Base-by-base conservation (phyloP, 148 eudicot genomes). In the Beta vulgaris region DNA sequence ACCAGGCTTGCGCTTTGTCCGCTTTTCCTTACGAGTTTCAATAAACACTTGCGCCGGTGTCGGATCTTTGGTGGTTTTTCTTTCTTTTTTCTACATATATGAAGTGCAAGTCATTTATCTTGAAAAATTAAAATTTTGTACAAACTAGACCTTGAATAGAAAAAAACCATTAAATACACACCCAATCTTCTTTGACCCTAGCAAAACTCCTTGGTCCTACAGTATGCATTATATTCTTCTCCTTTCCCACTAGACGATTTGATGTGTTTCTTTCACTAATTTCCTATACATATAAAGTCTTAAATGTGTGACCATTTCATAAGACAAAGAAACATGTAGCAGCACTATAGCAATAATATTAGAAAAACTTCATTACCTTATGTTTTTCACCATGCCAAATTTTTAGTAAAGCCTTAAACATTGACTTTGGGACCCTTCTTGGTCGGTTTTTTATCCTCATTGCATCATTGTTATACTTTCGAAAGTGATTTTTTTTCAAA, bases 121-220 rank as follows among this genome's bases (percentile, higher is more conserved):
- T 11, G 7, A 2, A 4, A 39, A 26, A n/a, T n/a, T n/a, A n/a
- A n/a, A n/a, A n/a, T n/a, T n/a, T n/a, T n/a, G n/a, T n/a, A n/a
- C n/a, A n/a, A n/a, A n/a, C n/a, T n/a, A n/a, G n/a, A n/a, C n/a
- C n/a, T n/a, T n/a, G n/a, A n/a, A n/a, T n/a, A n/a, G n/a, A n/a
- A n/a, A n/a, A n/a, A n/a, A n/a, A n/a, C n/a, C n/a, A n/a, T 12
- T 28, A 18, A 14, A 31, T 46, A 26, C 51, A 39, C 15, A 58
- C 51, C 75, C 75, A 72, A 1, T 57, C n/a, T 11, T 40, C 18
- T 42, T 1, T 19, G 21, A 73, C 67, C n/a, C 76, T 73, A 40
- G 76, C 67, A 58, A 73, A 73, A 43, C 55, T 73, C 36, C 43
- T 58, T 43, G 76, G 54, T 15, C 76, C 67, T 16, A 10, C 51